Conservation (phyloP, 2,329 filamentous ascomycete species). For the Penicillium janthinellum region DNA sequence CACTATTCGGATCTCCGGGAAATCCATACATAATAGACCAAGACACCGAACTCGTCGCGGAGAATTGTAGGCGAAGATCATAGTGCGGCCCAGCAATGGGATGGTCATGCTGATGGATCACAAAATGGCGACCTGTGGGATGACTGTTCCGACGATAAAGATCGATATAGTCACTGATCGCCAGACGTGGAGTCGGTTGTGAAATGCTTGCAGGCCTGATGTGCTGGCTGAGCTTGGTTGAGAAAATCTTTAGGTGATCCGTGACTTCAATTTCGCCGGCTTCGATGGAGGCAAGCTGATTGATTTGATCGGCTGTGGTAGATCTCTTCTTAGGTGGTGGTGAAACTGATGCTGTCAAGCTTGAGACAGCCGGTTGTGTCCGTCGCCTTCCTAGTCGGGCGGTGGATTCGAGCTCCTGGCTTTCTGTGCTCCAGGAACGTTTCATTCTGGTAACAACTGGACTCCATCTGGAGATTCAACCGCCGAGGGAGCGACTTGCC, state of each 20-base stretch:
- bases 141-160: slow-evolving; percentile 54
- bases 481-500: not conserved
- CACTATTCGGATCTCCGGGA: slow-evolving; percentile 60
- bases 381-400: not conserved
- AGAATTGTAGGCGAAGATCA: slow-evolving; percentile 71
- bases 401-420: not conserved
- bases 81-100: slow-evolving; percentile 69
- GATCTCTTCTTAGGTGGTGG: slow-evolving; percentile 23
- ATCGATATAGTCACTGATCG: slow-evolving; percentile 46
- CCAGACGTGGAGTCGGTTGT: slow-evolving; percentile 35
- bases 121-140: slow-evolving; percentile 58
- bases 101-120: slow-evolving; percentile 74
- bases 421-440: slow-evolving; percentile 12
- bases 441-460: slow-evolving; percentile 15
- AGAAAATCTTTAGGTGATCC: slow-evolving; percentile 54
- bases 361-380: slow-evolving; percentile 11
- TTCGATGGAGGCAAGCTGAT: slow-evolving; percentile 51
- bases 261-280: slow-evolving; percentile 52
- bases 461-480: not conserved
- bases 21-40: slow-evolving; percentile 66
- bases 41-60: slow-evolving; percentile 64
- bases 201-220: slow-evolving; percentile 26
- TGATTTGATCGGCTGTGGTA: not conserved
- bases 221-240: slow-evolving; percentile 41
- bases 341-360: slow-evolving; percentile 30